A percentile compares a stretch with the other conserved stretches of the same genome.
Evolutionary conservation across 2,329 filamentous ascomycete genomes (phyloP).

Genomic region (Scedosporium apiospermum): DNA sequence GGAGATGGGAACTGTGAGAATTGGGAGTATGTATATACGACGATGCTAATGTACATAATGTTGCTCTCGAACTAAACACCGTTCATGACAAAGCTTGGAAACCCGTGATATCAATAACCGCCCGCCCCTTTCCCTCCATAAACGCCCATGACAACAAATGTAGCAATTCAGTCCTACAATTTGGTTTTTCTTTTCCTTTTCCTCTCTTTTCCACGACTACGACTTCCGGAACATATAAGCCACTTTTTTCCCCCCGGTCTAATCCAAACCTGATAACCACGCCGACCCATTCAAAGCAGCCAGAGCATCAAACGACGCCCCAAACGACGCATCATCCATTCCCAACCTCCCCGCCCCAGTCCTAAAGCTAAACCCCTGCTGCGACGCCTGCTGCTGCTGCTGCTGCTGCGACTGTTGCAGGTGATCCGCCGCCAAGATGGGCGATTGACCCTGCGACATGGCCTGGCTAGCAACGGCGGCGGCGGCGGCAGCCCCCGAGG

Average conservation of each 20-base stretch:
- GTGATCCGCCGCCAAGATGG: background rate
- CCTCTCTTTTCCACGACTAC: background rate
- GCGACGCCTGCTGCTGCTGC: background rate
- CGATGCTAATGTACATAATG: too few species aligned
- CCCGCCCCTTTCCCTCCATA: too few species aligned
- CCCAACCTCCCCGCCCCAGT: background rate
- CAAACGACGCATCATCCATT: background rate
- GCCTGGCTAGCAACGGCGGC: background rate
- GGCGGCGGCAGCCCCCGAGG: background rate
- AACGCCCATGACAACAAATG: too few species aligned
- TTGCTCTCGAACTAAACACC: too few species aligned
- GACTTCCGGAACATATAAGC: too few species aligned
- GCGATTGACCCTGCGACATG: background rate
- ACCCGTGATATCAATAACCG: too few species aligned
- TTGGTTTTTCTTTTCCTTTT: background rate
- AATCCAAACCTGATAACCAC: constrained; percentile 3
- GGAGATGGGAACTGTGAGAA: too few species aligned
- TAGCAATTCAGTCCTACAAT: too few species aligned
- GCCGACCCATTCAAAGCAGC: background rate
- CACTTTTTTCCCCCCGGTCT: background rate
- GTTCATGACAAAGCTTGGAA: too few species aligned
- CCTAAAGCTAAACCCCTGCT: background rate
- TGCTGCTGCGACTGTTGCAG: background rate
- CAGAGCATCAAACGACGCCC: background rate
- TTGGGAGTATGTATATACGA: too few species aligned